These are phyloP conservation scores for Madurella mycetomatis DNA, from an alignment of 2,329 filamentous ascomycete species.

Conservation along the genomic window DNA sequence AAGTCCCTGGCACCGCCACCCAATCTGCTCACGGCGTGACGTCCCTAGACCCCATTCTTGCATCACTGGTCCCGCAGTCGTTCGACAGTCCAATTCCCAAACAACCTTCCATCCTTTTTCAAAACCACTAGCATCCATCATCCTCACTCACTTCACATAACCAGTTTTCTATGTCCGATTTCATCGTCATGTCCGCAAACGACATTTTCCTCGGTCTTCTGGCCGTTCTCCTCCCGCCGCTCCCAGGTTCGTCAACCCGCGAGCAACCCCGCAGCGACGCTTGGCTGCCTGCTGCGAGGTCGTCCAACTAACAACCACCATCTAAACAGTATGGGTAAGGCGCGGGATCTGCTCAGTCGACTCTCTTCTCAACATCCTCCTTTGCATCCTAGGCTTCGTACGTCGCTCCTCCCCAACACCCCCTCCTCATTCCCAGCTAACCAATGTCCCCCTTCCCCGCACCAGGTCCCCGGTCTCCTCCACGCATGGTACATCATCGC, in stretches of 20 bases:
- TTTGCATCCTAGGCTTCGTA: slow-evolving; percentile 70
- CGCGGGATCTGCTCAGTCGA: slow-evolving; percentile 87
- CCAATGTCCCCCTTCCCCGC: slow-evolving; percentile 21
- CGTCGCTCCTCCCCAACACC: slow-evolving; percentile 22
- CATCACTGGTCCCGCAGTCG: slow-evolving; percentile 14
- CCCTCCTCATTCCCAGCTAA: slow-evolving; percentile 21
- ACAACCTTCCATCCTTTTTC: neutral
- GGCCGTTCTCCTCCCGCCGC: slow-evolving; percentile 61
- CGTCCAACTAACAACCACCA: slow-evolving; percentile 29
- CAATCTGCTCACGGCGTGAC: slow-evolving; percentile 10
- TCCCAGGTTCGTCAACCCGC: slow-evolving; percentile 50
- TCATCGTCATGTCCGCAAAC: slow-evolving; percentile 49
- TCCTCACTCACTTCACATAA: neutral
- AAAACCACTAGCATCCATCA: neutral
- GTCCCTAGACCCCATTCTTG: slow-evolving; percentile 9
- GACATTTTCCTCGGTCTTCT: slow-evolving; percentile 62
- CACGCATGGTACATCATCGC: slow-evolving; percentile 99
- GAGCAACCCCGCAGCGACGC: neutral
- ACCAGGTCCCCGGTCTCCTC: slow-evolving; percentile 73
- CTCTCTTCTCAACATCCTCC: slow-evolving; percentile 90
- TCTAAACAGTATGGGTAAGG: slow-evolving; percentile 82
- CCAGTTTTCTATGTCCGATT: neutral
- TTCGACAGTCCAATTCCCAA: neutral
- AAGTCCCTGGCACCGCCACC: slow-evolving; percentile 19
- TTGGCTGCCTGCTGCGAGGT: slow-evolving; percentile 3